Evolutionary conservation across 2,329 filamentous ascomycete species (phyloP), one percentile per base, ranked within the genome.

Genomic region (Cladosporium sp.): DNA sequence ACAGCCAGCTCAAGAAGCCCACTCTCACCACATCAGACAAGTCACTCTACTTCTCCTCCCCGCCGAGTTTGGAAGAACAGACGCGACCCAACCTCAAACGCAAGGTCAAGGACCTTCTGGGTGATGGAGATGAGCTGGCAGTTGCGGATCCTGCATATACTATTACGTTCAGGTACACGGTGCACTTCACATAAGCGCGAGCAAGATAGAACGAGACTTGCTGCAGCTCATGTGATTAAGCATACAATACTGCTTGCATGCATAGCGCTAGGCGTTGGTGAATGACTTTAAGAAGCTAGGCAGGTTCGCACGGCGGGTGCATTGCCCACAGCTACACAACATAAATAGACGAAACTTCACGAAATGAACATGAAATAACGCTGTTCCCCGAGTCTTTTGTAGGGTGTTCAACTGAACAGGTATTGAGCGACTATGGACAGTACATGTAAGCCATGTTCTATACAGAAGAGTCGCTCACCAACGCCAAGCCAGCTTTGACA

Each of bases 1-100:
- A 95, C 67, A 84, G 90, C 51, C 93, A 97, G 70, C 77, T 98
- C 49, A 97, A 96, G 78, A 91, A 90, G 66, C 92, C 93, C 0
- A 94, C 88, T 6, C 79, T 98, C 59, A 80, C 90, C 42, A 82
- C 82, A 0, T 84, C 92, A 59, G 80, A 81, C 48, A 93, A 86
- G 73, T 93, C 88, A 3, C 76, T 98, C 38, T 98, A 96, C 68
- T 93, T 95, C 77, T 89, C 90, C 58, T 83, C 79, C 22, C 90
- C 93, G 1, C 82, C 84, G 5, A 82, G 86, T 55, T 72, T 98
- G 49, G 88, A 95, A 65, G 82, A 89, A 70, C 81, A 89, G 71
- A 96, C 92, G 1, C 77, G 88, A 49, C 81, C 83, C 1, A 97
- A 98, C 65, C 72, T 98, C 55, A 75, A 76, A 54, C 88, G 86